Evolutionary conservation across 164 flowering plant species (phyloP), one percentile per base, ranked within the genome.

Genomic region (Buxus sempervirens): DNA sequence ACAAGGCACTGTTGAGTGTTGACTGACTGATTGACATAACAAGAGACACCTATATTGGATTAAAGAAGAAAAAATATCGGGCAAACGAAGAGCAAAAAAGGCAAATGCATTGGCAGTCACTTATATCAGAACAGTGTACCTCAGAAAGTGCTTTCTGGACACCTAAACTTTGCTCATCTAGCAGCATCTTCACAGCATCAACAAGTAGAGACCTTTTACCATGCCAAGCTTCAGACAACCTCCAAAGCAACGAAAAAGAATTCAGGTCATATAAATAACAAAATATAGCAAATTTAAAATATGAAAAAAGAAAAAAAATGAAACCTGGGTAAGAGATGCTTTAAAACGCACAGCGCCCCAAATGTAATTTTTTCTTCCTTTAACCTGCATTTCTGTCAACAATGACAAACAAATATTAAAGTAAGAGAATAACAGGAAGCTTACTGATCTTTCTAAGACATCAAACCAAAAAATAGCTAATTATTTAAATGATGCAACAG

Each of bases 321-420:
- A 41, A 66, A 96, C 99, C 99, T 93, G 28, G 98, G 99, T 75
- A 96, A 75, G 18, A 96, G 96, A 82, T 93, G 98, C 82, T 93
- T 96, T 56, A 93, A 58, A 55, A 91, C 97, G 79, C 86, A 84
- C 51, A 96, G 90, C 16, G 99, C 88, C 72, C 99, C 99, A 85
- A 84, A 84, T 51, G 87, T 90, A 68, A 80, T 66, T 60, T 83
- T 75, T 65, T 93, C 96, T 81, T 96, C 98, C 70, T 90, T 93
- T 70, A 86, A 75, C 80, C 83, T 82, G 88, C 98, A 93, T 84
- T 83, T 86, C 99, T 96, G 77, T 63, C 13, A 73, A 32, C 70
- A 75, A 61, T 21, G 51, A 67, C 41, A 32, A 15, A 65, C 51
- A 45, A 3, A 26, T 42, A 58, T 48, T 62, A 23, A 71, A 24